phyloP scores from a whole-genome alignment of 768 basidiomycete species.

The Mycena albidolilacea region DNA sequence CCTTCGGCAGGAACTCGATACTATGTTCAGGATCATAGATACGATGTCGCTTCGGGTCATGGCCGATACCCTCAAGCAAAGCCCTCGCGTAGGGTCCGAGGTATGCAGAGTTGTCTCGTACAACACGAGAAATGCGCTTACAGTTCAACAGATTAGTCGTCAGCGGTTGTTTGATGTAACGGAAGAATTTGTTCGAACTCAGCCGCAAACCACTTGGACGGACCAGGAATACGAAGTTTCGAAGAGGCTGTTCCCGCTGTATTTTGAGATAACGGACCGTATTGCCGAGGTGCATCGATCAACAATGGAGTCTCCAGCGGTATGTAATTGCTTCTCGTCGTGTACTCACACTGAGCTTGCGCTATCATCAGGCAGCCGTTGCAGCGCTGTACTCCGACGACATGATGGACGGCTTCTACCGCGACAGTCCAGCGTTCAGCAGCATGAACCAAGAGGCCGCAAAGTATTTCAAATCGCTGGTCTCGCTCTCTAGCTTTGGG shows the following conservation, averaged over 20 bases:
- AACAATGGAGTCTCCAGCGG: slow-evolving; percentile 30
- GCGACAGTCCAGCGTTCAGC: slow-evolving; percentile 24
- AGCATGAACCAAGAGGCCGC: slow-evolving; percentile 34
- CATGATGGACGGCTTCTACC: slow-evolving; percentile 32
- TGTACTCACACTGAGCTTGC: neutral
- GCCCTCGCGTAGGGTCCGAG: slow-evolving; percentile 23
- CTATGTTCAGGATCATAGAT: slow-evolving; percentile 28
- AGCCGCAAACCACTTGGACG: slow-evolving; percentile 26
- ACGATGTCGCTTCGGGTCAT: slow-evolving; percentile 31
- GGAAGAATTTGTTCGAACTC: slow-evolving; percentile 28
- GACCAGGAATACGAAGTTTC: slow-evolving; percentile 28
- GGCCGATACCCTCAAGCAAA: slow-evolving; percentile 26
- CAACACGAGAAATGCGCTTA: neutral
- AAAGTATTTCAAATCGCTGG: slow-evolving; percentile 29
- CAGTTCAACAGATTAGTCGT: slow-evolving; percentile 17
- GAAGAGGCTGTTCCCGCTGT: slow-evolving; percentile 28
- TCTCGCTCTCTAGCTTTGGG: slow-evolving; percentile 28
- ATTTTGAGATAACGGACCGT: slow-evolving; percentile 29
- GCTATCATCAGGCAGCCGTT: slow-evolving; percentile 19
- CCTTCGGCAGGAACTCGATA: slow-evolving; percentile 20
- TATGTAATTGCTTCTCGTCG: slow-evolving; percentile 7
- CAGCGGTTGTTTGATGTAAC: slow-evolving; percentile 23
- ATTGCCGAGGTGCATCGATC: slow-evolving; percentile 27
- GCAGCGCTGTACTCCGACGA: slow-evolving; percentile 31
- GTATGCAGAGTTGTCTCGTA: neutral